Conservation (phyloP, 495 filamentous ascomycete species). For the Pseudevernia furfuracea region DNA sequence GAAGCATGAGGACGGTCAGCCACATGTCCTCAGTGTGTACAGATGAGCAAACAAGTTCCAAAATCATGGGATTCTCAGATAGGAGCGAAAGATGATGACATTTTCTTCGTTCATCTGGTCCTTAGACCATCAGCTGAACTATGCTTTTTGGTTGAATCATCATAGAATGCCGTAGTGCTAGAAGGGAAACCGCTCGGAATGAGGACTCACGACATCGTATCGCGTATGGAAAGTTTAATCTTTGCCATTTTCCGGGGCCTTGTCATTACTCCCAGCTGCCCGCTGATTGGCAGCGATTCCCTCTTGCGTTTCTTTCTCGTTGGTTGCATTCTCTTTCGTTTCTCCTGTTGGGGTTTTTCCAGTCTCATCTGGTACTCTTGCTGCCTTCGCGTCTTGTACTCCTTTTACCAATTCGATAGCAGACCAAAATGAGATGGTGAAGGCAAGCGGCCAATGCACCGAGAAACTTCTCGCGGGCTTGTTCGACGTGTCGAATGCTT, state of each 20-base stretch:
- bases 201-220: neutral
- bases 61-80: constrained; percentile 22
- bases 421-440: neutral
- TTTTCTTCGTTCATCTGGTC: constrained; percentile 27
- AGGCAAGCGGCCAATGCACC: neutral
- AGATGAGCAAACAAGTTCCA: neutral
- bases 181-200: neutral
- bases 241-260: neutral
- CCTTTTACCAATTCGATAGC: neutral
- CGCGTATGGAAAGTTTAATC: neutral
- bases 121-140: constrained; percentile 28
- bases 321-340: neutral
- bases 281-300: neutral
- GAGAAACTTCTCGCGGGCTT: neutral
- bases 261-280: neutral
- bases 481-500: neutral
- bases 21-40: neutral
- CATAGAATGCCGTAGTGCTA: constrained; percentile 7
- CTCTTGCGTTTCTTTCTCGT: neutral
- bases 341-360: neutral
- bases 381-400: neutral
- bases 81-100: constrained; percentile 30
- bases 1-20: neutral
- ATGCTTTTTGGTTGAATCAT: constrained; percentile 26
- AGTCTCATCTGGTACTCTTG: neutral